phyloP scores from a whole-genome alignment of 2,329 filamentous ascomycete genomes.

The Ophiostoma australiae region DNA sequence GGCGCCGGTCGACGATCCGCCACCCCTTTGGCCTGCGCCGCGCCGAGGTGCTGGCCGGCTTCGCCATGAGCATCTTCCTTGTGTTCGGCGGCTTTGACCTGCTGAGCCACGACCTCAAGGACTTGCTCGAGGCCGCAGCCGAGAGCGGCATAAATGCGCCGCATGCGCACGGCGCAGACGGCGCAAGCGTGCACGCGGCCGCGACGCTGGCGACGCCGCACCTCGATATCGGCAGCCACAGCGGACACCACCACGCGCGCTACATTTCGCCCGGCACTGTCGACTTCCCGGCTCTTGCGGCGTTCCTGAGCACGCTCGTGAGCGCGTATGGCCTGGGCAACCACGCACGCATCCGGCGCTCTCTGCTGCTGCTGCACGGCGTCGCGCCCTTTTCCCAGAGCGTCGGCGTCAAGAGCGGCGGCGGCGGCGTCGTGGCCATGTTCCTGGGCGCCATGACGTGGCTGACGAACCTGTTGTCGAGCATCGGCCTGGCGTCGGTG shows the following conservation, averaged over 20 bases:
- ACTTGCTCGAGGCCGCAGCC: conserved; percentile 64
- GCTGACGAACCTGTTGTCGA: conserved; percentile 37
- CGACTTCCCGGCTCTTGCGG: conserved; percentile 74
- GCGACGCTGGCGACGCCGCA: conserved; percentile 41
- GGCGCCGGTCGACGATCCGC: conserved; percentile 85
- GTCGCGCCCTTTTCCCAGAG: conserved; percentile 12
- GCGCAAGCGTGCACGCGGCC: conserved; percentile 34
- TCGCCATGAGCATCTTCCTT: conserved; percentile 91
- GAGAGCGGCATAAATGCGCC: conserved; percentile 34
- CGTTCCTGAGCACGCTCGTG: conserved; percentile 75
- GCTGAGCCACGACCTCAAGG: conserved; percentile 87
- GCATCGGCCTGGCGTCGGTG: conserved; percentile 62
- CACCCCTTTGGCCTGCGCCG: conserved; percentile 92
- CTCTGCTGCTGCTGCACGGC: conserved; percentile 51
- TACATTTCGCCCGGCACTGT: conserved; percentile 66
- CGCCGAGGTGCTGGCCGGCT: conserved; percentile 88
- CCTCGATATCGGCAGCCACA: conserved; percentile 62
- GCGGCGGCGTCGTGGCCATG: conserved; percentile 1
- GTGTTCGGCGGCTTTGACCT: conserved; percentile 97
- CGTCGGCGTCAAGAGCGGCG: not conserved
- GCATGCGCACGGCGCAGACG: conserved; percentile 49
- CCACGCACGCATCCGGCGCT: conserved; percentile 84
- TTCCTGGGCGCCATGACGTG: conserved; percentile 55
- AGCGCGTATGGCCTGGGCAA: conserved; percentile 85
- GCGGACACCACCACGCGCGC: conserved; percentile 31